Percentiles rank a stretch among this genome's conserved stretches.
These are phyloP conservation scores for Pichia pseudocactophila DNA, from an alignment of 805 yeast genomes.

Conservation along the genomic window DNA sequence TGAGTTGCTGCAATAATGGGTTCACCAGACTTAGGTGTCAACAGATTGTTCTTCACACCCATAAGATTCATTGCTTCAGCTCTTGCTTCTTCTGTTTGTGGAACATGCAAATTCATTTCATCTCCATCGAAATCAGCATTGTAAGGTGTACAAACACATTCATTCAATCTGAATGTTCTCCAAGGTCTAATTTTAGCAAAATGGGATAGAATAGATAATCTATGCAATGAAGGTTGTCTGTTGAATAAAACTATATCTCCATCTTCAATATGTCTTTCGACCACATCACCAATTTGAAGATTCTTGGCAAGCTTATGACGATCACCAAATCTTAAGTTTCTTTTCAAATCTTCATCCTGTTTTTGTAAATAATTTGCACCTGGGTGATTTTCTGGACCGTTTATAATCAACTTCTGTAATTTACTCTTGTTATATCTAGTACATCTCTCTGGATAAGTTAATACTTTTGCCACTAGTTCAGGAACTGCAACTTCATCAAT, in stretches of 20 bases:
- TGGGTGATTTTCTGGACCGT: constrained; percentile 86
- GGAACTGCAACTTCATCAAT: constrained; percentile 99
- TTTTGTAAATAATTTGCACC: constrained; percentile 92
- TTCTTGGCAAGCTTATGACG: constrained; percentile 66
- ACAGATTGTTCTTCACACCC: constrained; percentile 93
- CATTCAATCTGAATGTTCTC: constrained; percentile 94
- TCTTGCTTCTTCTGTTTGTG: constrained; percentile 97
- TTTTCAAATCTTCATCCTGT: constrained; percentile 73
- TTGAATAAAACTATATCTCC: constrained; percentile 94
- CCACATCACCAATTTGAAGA: constrained; percentile 80
- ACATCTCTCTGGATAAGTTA: constrained; percentile 93
- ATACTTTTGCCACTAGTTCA: constrained; percentile 87
- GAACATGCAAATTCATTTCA: constrained; percentile 98
- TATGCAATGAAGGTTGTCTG: constrained; percentile 95
- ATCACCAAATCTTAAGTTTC: constrained; percentile 87
- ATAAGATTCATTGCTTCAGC: constrained; percentile 97
- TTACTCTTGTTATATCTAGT: constrained; percentile 79
- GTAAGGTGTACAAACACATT: constrained; percentile 98
- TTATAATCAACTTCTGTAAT: constrained; percentile 60
- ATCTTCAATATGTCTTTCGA: constrained; percentile 94
- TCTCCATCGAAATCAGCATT: constrained; percentile 99
- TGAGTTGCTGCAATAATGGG: constrained; percentile 99
- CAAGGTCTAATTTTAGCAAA: constrained; percentile 95
- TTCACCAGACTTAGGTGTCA: constrained; percentile 97
- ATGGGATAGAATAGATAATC: constrained; percentile 89